A percentile compares a stretch with the other conserved stretches of the same genome.
Evolutionary conservation across 169 alveolate genomes (phyloP).

Genomic region (Theileria sp.): DNA sequence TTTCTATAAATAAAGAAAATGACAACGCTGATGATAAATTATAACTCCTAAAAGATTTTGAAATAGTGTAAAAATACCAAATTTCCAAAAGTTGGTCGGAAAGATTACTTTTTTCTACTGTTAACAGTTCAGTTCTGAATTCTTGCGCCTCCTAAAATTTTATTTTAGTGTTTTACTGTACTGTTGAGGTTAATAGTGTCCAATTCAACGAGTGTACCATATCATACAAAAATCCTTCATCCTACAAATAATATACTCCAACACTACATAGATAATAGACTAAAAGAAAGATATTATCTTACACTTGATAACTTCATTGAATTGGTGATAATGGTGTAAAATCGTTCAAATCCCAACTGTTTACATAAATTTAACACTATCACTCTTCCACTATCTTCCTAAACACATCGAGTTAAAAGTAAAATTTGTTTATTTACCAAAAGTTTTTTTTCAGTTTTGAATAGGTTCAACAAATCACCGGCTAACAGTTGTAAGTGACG

Average conservation of each 20-base stretch:
- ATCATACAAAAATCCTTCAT: constrained; percentile 44
- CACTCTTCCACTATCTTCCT: constrained; percentile 62
- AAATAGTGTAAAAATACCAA: constrained; percentile 47
- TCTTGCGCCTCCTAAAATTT: constrained; percentile 67
- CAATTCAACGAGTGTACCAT: constrained; percentile 73
- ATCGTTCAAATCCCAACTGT: constrained; percentile 54
- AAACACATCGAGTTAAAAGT: too few relatives aligned
- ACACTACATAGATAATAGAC: background rate
- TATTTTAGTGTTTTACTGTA: background rate
- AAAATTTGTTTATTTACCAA: constrained; percentile 24
- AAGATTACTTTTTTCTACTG: constrained; percentile 43
- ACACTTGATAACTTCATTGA: constrained; percentile 20
- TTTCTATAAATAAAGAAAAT: constrained; percentile 74
- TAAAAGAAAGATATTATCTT: background rate
- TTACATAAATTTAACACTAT: constrained; percentile 56
- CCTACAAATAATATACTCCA: constrained; percentile 17
- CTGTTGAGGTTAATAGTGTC: constrained; percentile 72
- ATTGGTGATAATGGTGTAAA: constrained; percentile 44
- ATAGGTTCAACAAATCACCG: constrained; percentile 47
- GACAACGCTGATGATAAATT: constrained; percentile 69
- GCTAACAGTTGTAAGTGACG: constrained; percentile 49
- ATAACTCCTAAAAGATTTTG: constrained; percentile 26
- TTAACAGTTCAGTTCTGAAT: constrained; percentile 62
- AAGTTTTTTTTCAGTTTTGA: constrained; percentile 32
- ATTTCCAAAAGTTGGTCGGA: constrained; percentile 65